Base-by-base conservation (phyloP, 176 grass and related monocot genomes). In the sorghum (Sorghum bicolor) region DNA sequence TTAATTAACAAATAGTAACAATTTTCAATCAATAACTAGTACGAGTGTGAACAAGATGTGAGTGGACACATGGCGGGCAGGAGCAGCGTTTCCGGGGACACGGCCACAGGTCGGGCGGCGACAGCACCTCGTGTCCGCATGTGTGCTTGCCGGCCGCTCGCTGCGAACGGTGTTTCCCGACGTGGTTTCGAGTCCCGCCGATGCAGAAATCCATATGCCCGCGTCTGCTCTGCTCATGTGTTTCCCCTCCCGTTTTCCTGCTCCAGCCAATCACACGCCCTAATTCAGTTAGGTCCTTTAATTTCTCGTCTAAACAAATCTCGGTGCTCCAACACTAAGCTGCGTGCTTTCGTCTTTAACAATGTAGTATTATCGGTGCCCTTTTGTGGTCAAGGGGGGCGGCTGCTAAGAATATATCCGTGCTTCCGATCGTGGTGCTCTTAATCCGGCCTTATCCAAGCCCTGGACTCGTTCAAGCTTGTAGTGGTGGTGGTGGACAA, bases 391-490 rank as follows among this genome's bases (percentile, higher is more conserved):
- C 65, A 73, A 74, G 60, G 2, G 5, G 5, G 50, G n/a, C 31
- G 69, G 38, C 82, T 74, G 80, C 58, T 58, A 67, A 36, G 75
- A 84, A 84, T 7, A 5, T 7, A 41, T 58, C 25, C 34, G 57
- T 25, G 5, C 55, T 67, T 24, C 1, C 0, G 29, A 81, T 19
- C 19, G 17, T 40, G 24, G 6, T 57, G 40, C 20, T 6, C 61
- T 22, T 82, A 5, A 78, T 86, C 83, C 38, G 38, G 38, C 38
- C 83, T 89, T 90, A 90, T 90, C 88, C 83, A 17, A 2, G 15
- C 19, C 38, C 45, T 8, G n/a, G 67, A 86, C 66, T 60, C 1
- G 45, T 86, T 86, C 88, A 67, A 78, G 36, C 74, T 8, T 38
- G 2, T 41, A 58, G 79, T 72, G 73, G 66, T 19, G 33, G 33